A percentile compares a stretch with the other conserved stretches of the same genome.
Conservation (phyloP, 495 filamentous ascomycete species). For the Gamarada debralockiae region DNA sequence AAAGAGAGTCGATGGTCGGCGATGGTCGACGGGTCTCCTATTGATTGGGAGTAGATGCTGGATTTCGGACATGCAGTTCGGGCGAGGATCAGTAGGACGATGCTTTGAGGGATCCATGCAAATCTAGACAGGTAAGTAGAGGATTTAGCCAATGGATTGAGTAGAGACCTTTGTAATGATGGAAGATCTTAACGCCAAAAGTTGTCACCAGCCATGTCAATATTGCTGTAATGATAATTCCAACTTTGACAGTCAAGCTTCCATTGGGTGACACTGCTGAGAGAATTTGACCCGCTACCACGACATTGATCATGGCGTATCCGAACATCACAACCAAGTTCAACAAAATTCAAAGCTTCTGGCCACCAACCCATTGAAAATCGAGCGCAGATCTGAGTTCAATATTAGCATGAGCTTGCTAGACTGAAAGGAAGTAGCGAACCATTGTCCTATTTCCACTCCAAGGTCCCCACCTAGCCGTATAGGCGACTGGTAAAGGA, state of each 20-base stretch:
- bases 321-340: constrained; percentile 71
- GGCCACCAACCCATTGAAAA: constrained; percentile 83
- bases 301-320: constrained; percentile 65
- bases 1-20: constrained; percentile 61
- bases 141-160: not conserved
- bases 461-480: constrained; percentile 67
- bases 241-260: constrained; percentile 62
- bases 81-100: constrained; percentile 62
- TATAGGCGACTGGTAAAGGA: constrained; percentile 57
- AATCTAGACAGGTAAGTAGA: constrained; percentile 38
- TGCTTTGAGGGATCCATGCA: constrained; percentile 64
- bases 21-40: constrained; percentile 47
- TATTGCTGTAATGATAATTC: constrained; percentile 65
- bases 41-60: constrained; percentile 48
- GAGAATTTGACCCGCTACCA: constrained; percentile 71
- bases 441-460: constrained; percentile 72
- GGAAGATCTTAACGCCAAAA: constrained; percentile 70
- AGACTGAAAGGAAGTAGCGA: constrained; percentile 20
- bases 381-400: constrained; percentile 56
- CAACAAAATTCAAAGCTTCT: constrained; percentile 66
- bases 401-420: not conserved
- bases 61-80: constrained; percentile 63
- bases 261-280: constrained; percentile 62
- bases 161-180: constrained; percentile 60
- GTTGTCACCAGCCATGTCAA: constrained; percentile 65